Evolutionary conservation across 2,329 filamentous ascomycete species (phyloP), one percentile per base, ranked within the genome.

Genomic region (Thelonectria discophora): DNA sequence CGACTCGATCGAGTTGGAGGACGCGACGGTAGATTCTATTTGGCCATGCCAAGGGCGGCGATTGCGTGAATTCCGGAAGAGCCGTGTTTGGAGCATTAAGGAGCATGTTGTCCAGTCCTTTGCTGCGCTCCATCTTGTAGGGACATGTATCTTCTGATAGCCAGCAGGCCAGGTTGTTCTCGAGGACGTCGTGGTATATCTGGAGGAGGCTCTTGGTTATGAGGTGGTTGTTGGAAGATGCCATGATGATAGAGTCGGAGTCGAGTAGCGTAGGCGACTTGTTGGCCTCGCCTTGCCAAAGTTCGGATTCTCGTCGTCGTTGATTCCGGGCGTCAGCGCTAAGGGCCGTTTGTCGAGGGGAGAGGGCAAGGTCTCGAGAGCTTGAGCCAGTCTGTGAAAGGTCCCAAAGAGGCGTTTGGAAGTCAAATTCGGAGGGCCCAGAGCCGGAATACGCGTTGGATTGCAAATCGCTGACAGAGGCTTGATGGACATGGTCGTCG

Each of bases 141-240:
- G 83, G 83, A 40, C 83, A 85, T 8, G 81, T 84, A 11, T 77
- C 74, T 58, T 84, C 82, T 0, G 81, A 82, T 12, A 84, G 67
- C 83, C 83, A 85, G 63, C 82, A 85, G 0, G 82, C 79, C 0
- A 85, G 73, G 9, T 80, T 82, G 55, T 83, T 80, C 60, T 85
- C 82, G 45, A 85, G 77, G 5, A 82, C 82, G 55, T 85, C 82
- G 63, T 84, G 83, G 63, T 85, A 85, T 5, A 85, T 80, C 24
- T 76, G 77, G 52, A 84, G 71, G 17, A 84, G 72, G 13, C 60
- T 70, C 73, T 80, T 75, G 1, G 78, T 78, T 57, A 84, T 77
- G 24, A 80, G 75, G 42, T 65, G 59, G 27, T 68, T 73, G 48
- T 79, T 78, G 2, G 69, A 70, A 1, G 61, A 65, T 1, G 64